phyloP scores from a whole-genome alignment of 2,329 filamentous ascomycete genomes.

The Macrophomina phaseolina region DNA sequence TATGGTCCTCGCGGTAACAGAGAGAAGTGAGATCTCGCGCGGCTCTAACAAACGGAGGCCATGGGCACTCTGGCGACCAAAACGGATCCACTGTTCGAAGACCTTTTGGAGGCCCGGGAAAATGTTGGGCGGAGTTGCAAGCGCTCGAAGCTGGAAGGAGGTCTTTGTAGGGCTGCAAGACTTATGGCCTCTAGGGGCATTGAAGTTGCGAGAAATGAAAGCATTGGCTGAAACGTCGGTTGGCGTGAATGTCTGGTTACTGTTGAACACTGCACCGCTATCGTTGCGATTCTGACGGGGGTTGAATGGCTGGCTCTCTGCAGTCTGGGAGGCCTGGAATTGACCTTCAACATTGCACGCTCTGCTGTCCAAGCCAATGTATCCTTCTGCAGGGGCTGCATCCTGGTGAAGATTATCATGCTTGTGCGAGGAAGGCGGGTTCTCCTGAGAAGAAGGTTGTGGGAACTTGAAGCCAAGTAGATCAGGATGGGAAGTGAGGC shows the following conservation, averaged over 20 bases:
- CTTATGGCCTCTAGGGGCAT: background rate
- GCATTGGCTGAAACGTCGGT: too few species aligned
- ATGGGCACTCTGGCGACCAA: background rate
- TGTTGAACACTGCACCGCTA: too few species aligned
- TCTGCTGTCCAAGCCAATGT: too few species aligned
- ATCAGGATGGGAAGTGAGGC: background rate
- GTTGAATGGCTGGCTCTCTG: too few species aligned
- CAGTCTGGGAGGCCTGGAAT: too few species aligned
- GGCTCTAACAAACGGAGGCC: background rate
- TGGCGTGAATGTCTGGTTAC: too few species aligned
- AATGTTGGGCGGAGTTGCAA: background rate
- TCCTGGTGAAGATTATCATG: background rate
- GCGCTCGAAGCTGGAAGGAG: background rate
- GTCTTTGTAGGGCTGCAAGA: background rate
- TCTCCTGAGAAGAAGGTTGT: background rate
- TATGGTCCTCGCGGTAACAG: background rate
- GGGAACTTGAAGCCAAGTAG: slow-evolving; percentile 1
- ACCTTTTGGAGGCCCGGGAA: background rate
- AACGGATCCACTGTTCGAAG: slow-evolving; percentile 8
- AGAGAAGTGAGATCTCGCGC: background rate
- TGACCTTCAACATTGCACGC: too few species aligned
- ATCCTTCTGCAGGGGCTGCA: too few species aligned
- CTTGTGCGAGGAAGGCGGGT: background rate
- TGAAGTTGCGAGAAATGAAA: background rate
- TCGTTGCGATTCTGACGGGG: too few species aligned